Percentiles rank a stretch among this genome's conserved stretches.
phyloP scores from a whole-genome alignment of 1,284 basidiomycete species.

The Pascua sp. region DNA sequence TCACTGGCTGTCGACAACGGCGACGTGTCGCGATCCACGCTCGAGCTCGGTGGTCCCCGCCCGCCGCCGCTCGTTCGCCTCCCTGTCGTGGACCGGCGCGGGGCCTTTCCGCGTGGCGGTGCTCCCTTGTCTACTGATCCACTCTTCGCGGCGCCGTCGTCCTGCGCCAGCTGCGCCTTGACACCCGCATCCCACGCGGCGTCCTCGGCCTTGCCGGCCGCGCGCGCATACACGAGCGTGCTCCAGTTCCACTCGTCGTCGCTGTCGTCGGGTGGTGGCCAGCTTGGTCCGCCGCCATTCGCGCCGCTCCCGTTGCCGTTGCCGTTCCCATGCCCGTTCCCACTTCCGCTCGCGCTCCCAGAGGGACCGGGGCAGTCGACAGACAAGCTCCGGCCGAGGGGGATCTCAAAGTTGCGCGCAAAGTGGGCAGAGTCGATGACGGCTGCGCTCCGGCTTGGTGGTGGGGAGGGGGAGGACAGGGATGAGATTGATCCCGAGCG shows the following conservation, averaged over 20 bases:
- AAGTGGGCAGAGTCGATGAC: constrained; percentile 21
- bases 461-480: constrained; percentile 7
- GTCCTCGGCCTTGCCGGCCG: constrained; percentile 6
- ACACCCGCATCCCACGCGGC: constrained; percentile 14
- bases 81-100: too few relatives aligned
- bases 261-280: background rate
- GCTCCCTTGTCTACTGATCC: background rate
- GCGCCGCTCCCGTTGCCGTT: background rate
- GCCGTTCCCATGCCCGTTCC: background rate
- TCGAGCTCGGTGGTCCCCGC: too few relatives aligned
- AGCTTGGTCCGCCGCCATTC: background rate
- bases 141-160: background rate
- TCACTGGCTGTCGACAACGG: too few relatives aligned
- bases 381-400: background rate
- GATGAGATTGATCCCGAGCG: constrained; percentile 13
- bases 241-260: constrained; percentile 5
- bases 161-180: constrained; percentile 7
- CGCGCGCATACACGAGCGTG: constrained; percentile 9
- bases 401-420: constrained; percentile 14
- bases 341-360: background rate
- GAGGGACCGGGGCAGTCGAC: background rate
- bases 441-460: constrained; percentile 7
- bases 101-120: too few relatives aligned
- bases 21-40: too few relatives aligned
- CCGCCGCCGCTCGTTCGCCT: too few relatives aligned